These are phyloP conservation scores for Microstroma glucosiphilum DNA, from an alignment of 1,284 basidiomycete species.

Conservation along the genomic window DNA sequence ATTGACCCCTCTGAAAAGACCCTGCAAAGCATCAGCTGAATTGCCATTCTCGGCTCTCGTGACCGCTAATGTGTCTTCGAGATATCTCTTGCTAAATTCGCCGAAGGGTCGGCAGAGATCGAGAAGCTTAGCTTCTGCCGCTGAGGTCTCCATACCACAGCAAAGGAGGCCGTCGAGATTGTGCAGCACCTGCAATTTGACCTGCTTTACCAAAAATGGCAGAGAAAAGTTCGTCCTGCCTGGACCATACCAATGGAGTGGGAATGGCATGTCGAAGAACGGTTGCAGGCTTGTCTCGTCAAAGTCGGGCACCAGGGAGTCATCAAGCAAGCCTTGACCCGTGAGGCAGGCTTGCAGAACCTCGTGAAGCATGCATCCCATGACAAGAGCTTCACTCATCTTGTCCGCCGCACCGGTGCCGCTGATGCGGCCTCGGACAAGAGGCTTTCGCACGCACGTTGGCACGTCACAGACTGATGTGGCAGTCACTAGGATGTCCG, in stretches of 20 bases:
- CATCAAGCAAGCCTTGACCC: slow-evolving; percentile 17
- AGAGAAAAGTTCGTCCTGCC: slow-evolving; percentile 27
- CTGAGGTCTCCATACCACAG: slow-evolving; percentile 23
- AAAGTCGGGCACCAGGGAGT: slow-evolving; percentile 29
- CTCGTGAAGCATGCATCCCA: slow-evolving; percentile 46
- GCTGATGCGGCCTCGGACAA: slow-evolving; percentile 37
- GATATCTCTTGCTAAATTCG: slow-evolving; percentile 33
- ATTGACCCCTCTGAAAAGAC: background rate
- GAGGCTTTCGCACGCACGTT: slow-evolving; percentile 39
- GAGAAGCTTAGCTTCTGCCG: slow-evolving; percentile 21
- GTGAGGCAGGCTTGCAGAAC: slow-evolving; percentile 44
- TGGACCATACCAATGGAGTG: slow-evolving; percentile 9
- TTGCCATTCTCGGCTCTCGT: slow-evolving; percentile 3
- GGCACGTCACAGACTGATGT: slow-evolving; percentile 40
- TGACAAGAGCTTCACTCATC: slow-evolving; percentile 28
- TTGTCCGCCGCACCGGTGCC: slow-evolving; percentile 17
- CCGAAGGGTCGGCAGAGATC: slow-evolving; percentile 31
- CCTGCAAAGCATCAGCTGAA: background rate
- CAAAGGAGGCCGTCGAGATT: slow-evolving; percentile 32
- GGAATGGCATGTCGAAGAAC: slow-evolving; percentile 24
- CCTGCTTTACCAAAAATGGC: slow-evolving; percentile 27
- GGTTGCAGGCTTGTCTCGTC: background rate
- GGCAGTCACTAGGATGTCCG: slow-evolving; percentile 40
- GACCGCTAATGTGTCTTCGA: slow-evolving; percentile 16
- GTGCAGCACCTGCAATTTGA: slow-evolving; percentile 27